Evolutionary conservation across 1,139 yeast genomes (phyloP).

Genomic region (Magnusiomyces fungicola): DNA sequence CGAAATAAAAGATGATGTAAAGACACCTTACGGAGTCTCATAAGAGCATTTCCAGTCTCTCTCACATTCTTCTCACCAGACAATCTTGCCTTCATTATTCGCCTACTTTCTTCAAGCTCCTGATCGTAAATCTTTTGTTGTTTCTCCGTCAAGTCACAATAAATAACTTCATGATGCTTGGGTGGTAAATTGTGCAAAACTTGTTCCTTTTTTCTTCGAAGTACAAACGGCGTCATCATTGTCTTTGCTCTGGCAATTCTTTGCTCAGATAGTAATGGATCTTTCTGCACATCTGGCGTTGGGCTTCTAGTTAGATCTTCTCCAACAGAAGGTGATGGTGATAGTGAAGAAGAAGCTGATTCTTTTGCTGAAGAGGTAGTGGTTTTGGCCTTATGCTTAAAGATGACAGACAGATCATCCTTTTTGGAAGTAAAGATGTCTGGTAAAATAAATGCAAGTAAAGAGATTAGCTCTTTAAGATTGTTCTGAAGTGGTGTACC

Average conservation of each 20-base stretch:
- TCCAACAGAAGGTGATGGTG: background rate
- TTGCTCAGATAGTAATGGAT: conserved; percentile 76
- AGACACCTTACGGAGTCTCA: conserved; percentile 94
- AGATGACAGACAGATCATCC: conserved; percentile 73
- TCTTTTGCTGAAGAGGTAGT: conserved; percentile 33
- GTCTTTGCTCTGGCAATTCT: conserved; percentile 90
- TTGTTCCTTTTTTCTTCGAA: conserved; percentile 86
- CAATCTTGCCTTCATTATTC: conserved; percentile 43
- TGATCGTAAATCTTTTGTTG: conserved; percentile 58
- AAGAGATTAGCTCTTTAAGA: conserved; percentile 78
- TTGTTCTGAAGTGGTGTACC: conserved; percentile 98
- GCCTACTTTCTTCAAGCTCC: conserved; percentile 45
- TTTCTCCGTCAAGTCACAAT: conserved; percentile 51
- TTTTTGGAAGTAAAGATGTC: conserved; percentile 69
- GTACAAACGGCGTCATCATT: conserved; percentile 97
- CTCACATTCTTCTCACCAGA: conserved; percentile 30
- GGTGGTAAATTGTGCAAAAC: conserved; percentile 83
- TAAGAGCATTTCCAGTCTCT: conserved; percentile 60
- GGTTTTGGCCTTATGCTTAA: conserved; percentile 76
- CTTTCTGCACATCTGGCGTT: conserved; percentile 37
- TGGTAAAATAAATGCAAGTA: conserved; percentile 87
- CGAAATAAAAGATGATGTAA: conserved; percentile 95
- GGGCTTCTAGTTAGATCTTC: conserved; percentile 24
- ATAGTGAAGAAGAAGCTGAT: conserved; percentile 13
- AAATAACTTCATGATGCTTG: conserved; percentile 55